Percentiles rank a stretch among this genome's conserved stretches.
phyloP scores from a whole-genome alignment of 2,329 filamentous ascomycete species.

The Arthroderma uncinatum region DNA sequence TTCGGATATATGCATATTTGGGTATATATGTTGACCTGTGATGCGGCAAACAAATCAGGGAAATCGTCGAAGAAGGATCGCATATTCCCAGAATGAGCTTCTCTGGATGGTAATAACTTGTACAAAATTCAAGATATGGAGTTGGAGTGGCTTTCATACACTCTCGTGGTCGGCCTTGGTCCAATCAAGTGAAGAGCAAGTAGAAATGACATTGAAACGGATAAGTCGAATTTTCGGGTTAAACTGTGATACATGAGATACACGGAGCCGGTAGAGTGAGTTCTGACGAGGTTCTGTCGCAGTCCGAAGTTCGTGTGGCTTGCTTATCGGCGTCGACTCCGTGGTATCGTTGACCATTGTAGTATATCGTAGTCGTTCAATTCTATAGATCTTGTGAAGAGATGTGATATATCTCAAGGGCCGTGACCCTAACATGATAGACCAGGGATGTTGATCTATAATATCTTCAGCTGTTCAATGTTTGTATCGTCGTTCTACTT shows the following conservation, averaged over 20 bases:
- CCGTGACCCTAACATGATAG: too few relatives aligned
- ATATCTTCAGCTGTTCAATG: too few relatives aligned
- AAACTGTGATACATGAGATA: conserved; percentile 52
- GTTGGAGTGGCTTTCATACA: neutral
- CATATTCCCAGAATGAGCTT: neutral
- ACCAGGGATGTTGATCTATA: too few relatives aligned
- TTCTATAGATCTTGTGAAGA: neutral
- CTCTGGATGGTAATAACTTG: neutral
- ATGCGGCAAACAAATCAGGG: neutral
- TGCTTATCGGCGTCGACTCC: conserved; percentile 5
- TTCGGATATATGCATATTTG: neutral
- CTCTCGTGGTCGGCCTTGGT: neutral
- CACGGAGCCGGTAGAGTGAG: conserved; percentile 50
- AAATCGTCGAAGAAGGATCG: too few relatives aligned
- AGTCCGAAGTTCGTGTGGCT: conserved; percentile 59
- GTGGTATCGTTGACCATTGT: neutral
- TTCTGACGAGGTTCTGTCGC: conserved; percentile 60
- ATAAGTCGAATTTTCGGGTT: conserved; percentile 60
- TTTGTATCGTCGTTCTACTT: too few relatives aligned
- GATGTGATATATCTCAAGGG: too few relatives aligned
- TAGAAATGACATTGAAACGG: conserved; percentile 45
- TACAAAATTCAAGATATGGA: neutral
- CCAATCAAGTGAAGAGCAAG: neutral
- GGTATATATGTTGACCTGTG: neutral
- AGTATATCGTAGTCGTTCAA: neutral